Evolutionary conservation across 2,329 filamentous ascomycete species (phyloP).

Genomic region (Fusarium succisae): DNA sequence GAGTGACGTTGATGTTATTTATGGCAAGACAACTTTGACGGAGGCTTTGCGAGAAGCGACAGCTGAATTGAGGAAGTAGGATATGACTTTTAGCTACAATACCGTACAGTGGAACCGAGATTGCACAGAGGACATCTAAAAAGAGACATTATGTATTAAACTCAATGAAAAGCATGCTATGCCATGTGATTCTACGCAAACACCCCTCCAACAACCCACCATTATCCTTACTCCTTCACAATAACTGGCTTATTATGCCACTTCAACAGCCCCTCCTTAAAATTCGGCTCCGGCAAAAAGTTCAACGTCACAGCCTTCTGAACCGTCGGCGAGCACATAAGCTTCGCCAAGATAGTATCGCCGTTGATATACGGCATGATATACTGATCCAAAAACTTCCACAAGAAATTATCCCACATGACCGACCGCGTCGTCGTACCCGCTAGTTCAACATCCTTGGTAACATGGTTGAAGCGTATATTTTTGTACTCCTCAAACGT

Average conservation of each 20-base stretch:
- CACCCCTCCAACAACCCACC: fast-evolving
- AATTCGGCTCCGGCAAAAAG: conserved; percentile 27
- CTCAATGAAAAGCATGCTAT: background rate
- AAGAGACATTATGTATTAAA: background rate
- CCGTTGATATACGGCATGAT: conserved; percentile 25
- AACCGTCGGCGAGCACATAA: conserved; percentile 24
- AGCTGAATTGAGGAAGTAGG: background rate
- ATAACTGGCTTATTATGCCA: conserved; percentile 19
- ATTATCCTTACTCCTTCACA: background rate
- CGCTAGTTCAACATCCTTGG: conserved; percentile 13
- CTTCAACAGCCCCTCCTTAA: conserved; percentile 6
- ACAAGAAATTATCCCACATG: conserved; percentile 23
- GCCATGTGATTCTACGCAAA: background rate
- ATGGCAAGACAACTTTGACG: conserved; percentile 32
- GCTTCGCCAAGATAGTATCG: conserved; percentile 20
- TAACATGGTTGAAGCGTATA: background rate
- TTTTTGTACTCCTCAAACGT: conserved; percentile 13
- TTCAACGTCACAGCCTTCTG: conserved; percentile 19
- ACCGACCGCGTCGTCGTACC: conserved; percentile 17
- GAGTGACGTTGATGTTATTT: conserved; percentile 29
- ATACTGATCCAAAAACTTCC: conserved; percentile 23
- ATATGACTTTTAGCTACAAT: too few species aligned
- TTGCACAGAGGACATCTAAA: too few species aligned
- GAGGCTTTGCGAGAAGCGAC: conserved; percentile 23
- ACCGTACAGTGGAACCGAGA: too few species aligned